Evolutionary conservation across 2,329 filamentous ascomycete species (phyloP).

Genomic region (Fusarium udum): DNA sequence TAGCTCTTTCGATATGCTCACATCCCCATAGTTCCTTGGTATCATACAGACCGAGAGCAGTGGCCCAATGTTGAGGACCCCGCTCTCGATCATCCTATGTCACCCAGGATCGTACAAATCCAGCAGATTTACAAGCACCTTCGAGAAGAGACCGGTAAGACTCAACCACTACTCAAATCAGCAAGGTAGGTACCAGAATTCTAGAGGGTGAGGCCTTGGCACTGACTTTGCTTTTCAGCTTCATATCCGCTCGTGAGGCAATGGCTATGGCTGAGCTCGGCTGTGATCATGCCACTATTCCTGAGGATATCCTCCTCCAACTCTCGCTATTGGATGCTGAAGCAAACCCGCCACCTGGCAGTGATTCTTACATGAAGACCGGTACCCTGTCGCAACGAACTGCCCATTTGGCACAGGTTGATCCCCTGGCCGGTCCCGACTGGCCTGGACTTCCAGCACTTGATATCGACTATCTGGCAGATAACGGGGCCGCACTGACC

Average conservation of each 20-base stretch:
- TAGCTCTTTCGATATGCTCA: not conserved
- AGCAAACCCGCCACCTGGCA: not conserved
- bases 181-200: not conserved
- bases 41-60: not conserved
- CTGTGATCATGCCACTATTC: not conserved
- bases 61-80: slow-evolving; percentile 8
- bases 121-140: not conserved
- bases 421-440: not conserved
- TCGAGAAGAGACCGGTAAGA: not conserved
- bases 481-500: not conserved
- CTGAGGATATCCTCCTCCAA: not conserved
- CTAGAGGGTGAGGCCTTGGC: fast-evolving
- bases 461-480: not conserved
- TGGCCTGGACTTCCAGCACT: not conserved
- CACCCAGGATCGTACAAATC: not conserved
- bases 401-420: not conserved
- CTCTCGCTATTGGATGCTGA: not conserved
- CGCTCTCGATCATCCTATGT: slow-evolving; percentile 15
- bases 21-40: not conserved
- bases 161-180: not conserved
- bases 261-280: slow-evolving; percentile 4
- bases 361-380: fast-evolving
- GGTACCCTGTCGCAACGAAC: not conserved
- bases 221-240: not conserved
- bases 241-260: not conserved